Base-by-base conservation (phyloP, 169 alveolate genomes). In the Plasmodium coatneyi region DNA sequence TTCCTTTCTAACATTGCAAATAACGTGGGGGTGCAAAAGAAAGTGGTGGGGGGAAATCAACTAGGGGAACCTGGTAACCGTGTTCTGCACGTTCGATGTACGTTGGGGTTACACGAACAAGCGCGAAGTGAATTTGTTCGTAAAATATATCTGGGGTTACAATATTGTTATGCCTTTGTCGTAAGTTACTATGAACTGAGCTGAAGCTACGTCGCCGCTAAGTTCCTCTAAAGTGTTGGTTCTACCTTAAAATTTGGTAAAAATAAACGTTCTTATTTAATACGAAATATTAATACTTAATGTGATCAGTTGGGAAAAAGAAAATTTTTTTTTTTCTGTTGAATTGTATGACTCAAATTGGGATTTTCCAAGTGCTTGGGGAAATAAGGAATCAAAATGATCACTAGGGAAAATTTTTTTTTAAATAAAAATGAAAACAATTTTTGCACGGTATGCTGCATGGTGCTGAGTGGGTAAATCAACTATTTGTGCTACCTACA, bases 1-100 rank as follows among this genome's bases (percentile, higher is more conserved):
- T 25, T 66, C 36, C 36, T 66, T 66, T 66, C 76, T 66, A 66
- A 66, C 76, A 66, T 66, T 66, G 76, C 76, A 66, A 66, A 66
- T 28, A 66, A 7, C 5, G 36, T 32, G 76, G 76, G 76, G 25
- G 74, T 6, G 74, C 14, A 60, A 19, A 28, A 12, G 36, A 3
- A 32, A 28, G 5, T 66, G 16, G 14, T 32, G 46, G 76, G 14
- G 36, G 76, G 9, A 25, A 25, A 28, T 25, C 10, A 66, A 66
- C 36, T 66, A 22, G 76, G 76, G 14, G 30, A 16, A 39, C 60
- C 60, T 66, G 76, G 76, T 22, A 66, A 66, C 22, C 6, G 25
- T 49, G 60, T 49, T 49, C 9, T 16, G 25, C 14, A 49, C 25
- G 22, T 49, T 22, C 22, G 22, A 49, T 49, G 25, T 49, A 49